Percentiles rank a stretch among this genome's conserved stretches.
These are phyloP conservation scores for Huntiella abstrusa DNA, from an alignment of 2,329 filamentous ascomycete genomes.

Conservation along the genomic window DNA sequence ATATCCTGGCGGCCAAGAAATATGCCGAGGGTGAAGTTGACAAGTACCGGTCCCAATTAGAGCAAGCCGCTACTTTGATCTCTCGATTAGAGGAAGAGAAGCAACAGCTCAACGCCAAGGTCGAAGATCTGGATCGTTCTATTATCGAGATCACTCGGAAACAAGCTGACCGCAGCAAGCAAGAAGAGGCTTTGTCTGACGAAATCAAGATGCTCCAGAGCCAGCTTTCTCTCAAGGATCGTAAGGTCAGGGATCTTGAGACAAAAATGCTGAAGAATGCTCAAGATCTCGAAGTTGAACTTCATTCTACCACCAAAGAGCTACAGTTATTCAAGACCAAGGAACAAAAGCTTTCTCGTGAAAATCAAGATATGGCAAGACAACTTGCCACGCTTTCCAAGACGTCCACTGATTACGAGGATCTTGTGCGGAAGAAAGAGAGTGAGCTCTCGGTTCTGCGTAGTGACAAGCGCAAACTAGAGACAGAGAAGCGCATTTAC, in stretches of 20 bases:
- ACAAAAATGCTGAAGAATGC: conserved; percentile 65
- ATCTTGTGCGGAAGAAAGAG: conserved; percentile 81
- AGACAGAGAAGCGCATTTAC: conserved; percentile 59
- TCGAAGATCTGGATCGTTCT: conserved; percentile 50
- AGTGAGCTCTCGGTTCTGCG: conserved; percentile 77
- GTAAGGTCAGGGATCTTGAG: conserved; percentile 77
- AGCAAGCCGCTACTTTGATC: conserved; percentile 81
- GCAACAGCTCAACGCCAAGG: conserved; percentile 46
- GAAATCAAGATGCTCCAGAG: conserved; percentile 86
- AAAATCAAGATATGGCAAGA: conserved; percentile 66
- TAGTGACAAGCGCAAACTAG: conserved; percentile 64
- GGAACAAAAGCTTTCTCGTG: conserved; percentile 56
- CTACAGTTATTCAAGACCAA: conserved; percentile 54
- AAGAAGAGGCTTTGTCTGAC: conserved; percentile 58
- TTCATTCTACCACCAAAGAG: conserved; percentile 61
- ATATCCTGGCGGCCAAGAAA: conserved; percentile 74
- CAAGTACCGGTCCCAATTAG: conserved; percentile 59
- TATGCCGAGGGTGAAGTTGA: conserved; percentile 72
- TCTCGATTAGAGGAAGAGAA: conserved; percentile 75
- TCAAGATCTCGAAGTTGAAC: conserved; percentile 74
- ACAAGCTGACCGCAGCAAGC: conserved; percentile 53
- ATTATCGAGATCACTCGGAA: conserved; percentile 51
- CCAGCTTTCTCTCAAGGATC: conserved; percentile 72
- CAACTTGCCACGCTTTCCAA: conserved; percentile 75
- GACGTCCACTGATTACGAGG: conserved; percentile 88